phyloP scores from a whole-genome alignment of 768 basidiomycete species.

The Sarcodon aspratus region DNA sequence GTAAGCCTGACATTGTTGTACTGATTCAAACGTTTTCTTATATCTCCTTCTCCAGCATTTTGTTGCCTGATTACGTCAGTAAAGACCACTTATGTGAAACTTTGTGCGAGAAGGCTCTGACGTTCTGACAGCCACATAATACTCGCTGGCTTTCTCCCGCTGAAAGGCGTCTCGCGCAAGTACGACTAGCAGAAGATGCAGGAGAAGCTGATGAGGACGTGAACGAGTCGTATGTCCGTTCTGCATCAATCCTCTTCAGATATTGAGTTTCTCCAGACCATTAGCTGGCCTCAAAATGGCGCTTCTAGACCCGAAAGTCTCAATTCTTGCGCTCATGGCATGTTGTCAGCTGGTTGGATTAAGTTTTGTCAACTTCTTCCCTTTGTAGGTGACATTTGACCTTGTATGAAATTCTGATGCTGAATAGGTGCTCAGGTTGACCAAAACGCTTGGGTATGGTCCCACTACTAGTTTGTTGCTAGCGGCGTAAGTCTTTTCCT shows the following conservation, averaged over 20 bases:
- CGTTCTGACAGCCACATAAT: slow-evolving; percentile 9
- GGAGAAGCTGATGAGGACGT: slow-evolving; percentile 53
- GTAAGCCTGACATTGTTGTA: slow-evolving; percentile 20
- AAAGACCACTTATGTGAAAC: neutral
- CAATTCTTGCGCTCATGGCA: slow-evolving; percentile 32
- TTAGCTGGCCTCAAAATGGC: slow-evolving; percentile 43
- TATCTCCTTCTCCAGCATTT: slow-evolving; percentile 27
- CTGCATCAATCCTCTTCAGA: slow-evolving; percentile 9
- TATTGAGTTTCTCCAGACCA: slow-evolving; percentile 21
- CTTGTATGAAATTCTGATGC: neutral
- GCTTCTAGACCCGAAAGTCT: slow-evolving; percentile 41
- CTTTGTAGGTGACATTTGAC: slow-evolving; percentile 23
- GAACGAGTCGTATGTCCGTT: slow-evolving; percentile 54
- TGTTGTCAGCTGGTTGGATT: slow-evolving; percentile 40
- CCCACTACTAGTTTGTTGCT: slow-evolving; percentile 50
- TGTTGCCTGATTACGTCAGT: slow-evolving; percentile 48
- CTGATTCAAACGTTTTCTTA: neutral
- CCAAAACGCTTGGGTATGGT: slow-evolving; percentile 49
- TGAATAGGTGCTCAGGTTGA: slow-evolving; percentile 24
- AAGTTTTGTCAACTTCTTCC: slow-evolving; percentile 54
- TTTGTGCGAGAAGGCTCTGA: neutral
- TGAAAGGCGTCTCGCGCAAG: slow-evolving; percentile 49
- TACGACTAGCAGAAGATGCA: slow-evolving; percentile 55
- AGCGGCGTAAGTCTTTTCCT: slow-evolving; percentile 33
- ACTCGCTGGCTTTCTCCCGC: slow-evolving; percentile 33